Evolutionary conservation across 352 stramenopile genomes (phyloP), one percentile per base, ranked within the genome.

Genomic region (Halophytophthora batemanensis): DNA sequence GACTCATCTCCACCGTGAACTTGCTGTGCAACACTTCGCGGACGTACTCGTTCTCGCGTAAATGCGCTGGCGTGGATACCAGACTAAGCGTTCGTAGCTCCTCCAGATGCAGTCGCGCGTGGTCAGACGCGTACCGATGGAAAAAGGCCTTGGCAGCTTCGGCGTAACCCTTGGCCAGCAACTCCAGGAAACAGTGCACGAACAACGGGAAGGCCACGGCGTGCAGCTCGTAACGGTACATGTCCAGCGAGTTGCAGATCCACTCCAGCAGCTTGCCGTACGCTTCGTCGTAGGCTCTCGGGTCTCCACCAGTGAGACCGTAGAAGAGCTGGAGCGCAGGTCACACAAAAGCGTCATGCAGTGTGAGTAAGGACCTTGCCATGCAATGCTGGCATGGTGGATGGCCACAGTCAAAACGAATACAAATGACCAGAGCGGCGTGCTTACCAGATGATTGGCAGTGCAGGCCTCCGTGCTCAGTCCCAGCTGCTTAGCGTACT

Each of bases 191-290:
- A 57, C 77, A 89, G 64, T 92, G 83, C 40, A 90, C 79, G 49
- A 90, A 93, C 45, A 93, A 57, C 31, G 83, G 83, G 29, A 87
- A 93, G 28, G 76, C 65, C 37, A 93, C 71, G 0, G 73, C 77
- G 50, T 93, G 81, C 39, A 93, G 61, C 57, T 93, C 83, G 59
- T 81, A 87, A 48, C 87, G 87, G 61, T 90, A 90, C 79, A 90
- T 87, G 46, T 93, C 83, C 12, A 93, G 61, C 55, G 83, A 87
- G 57, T 90, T 91, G 62, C 75, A 84, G 42, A 93, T 85, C 83
- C 83, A 93, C 36, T 87, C 75, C 35, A 88, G 41, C n/a, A 93
- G 63, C 54, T 77, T 71, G 15, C 50, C 49, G 57, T 92, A 93
- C 49, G 78, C 76, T 6, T 87, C 73, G n/a, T 78, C 66, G 53